Base-by-base conservation (phyloP, 2,329 filamentous ascomycete genomes). In the Aaosphaeria pasadenensis region DNA sequence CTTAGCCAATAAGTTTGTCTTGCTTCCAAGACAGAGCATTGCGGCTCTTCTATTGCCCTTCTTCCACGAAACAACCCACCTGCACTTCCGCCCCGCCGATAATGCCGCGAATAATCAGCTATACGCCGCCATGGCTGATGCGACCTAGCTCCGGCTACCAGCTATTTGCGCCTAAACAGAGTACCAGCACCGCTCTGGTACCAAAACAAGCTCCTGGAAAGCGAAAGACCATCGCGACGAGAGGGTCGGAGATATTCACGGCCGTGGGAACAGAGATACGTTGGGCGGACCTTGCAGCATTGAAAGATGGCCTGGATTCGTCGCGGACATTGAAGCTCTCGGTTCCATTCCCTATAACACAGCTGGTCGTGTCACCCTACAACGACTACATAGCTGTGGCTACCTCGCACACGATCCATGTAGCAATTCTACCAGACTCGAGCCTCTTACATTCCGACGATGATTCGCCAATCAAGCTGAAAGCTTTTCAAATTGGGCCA, bases 21-120 rank as follows among this genome's bases (percentile, higher is more conserved):
- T 24, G 17, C 17, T 24, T 24, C 17, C 17, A 24, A 24, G 17
- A 24, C 17, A 24, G 17, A 24, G 17, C 17, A 24, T 24, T 24
- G 17, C 17, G 17, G 17, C 17, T 24, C 17, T 24, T 24, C 17
- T 24, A 24, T 24, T 24, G 17, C 17, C 17, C 17, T 24, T 24
- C 17, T 24, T 24, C 17, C 17, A 24, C 17, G 17, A 24, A 24
- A 24, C 17, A 24, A 24, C 17, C 35, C 6, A 13, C 30, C 35
- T 35, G 28, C 24, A 11, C 31, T 4, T 31, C 28, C 13, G 30
- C 42, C 17, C 17, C 17, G 17, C 43, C 39, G 50, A 55, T 43
- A n/a, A 96, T 96, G 92, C 89, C 90, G 35, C 91, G 87, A 71
- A 84, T 96, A 64, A 85, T 88, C 67, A 85, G 84, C 69, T 92